Conservation (phyloP, 2,329 filamentous ascomycete species). For the Aspergillus pseudonomiae region DNA sequence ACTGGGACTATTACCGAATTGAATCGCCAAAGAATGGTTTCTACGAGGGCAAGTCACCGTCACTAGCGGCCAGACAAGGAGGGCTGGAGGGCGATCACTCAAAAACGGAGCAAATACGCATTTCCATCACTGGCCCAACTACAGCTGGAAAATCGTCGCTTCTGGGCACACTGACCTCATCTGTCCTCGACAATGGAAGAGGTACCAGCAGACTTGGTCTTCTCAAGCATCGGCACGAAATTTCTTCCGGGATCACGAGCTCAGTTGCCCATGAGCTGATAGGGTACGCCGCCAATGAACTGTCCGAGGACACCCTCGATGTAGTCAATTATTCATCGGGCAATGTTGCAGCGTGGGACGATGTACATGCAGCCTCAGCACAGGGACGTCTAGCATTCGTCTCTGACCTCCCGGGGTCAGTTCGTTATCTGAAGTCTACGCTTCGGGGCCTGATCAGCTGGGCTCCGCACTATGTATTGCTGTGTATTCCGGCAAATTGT, state of each 20-base stretch:
- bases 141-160: slow-evolving; percentile 91
- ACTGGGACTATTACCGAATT: slow-evolving; percentile 53
- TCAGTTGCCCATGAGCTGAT: slow-evolving; percentile 93
- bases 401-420: slow-evolving; percentile 88
- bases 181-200: slow-evolving; percentile 85
- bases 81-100: slow-evolving; percentile 42
- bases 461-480: slow-evolving; percentile 89
- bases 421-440: slow-evolving; percentile 85
- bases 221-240: slow-evolving; percentile 90
- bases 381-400: slow-evolving; percentile 78
- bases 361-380: slow-evolving; percentile 81
- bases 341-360: slow-evolving; percentile 90
- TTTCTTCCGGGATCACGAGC: slow-evolving; percentile 87
- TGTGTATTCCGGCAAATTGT: slow-evolving; percentile 84
- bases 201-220: slow-evolving; percentile 87
- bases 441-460: slow-evolving; percentile 90
- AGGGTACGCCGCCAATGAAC: slow-evolving; percentile 64
- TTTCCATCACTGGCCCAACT: slow-evolving; percentile 86
- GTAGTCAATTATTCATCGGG: slow-evolving; percentile 80
- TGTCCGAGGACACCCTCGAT: slow-evolving; percentile 48
- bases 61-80: slow-evolving; percentile 5
- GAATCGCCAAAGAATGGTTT: slow-evolving; percentile 14
- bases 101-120: slow-evolving; percentile 73
- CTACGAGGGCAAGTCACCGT: slow-evolving; percentile 3
- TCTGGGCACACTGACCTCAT: slow-evolving; percentile 83